phyloP scores from a whole-genome alignment of 2,329 filamentous ascomycete species.

The Daldinia sp. region DNA sequence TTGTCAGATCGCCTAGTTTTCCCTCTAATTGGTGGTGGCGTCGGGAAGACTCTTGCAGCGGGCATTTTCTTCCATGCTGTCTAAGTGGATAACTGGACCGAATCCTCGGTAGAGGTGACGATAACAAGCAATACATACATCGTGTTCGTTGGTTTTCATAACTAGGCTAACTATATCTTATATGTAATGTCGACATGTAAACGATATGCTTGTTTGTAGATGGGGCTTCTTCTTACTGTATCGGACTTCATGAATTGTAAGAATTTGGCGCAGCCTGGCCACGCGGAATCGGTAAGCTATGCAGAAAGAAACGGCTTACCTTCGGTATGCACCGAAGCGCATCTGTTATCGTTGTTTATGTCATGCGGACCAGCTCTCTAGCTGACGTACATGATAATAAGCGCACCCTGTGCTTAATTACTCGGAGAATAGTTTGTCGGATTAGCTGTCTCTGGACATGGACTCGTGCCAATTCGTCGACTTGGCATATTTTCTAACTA shows the following conservation, averaged over 20 bases:
- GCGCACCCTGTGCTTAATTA: constrained; percentile 18
- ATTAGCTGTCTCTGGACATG: constrained; percentile 2
- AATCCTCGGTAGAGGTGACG: constrained; percentile 24
- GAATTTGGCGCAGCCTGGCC: constrained; percentile 20
- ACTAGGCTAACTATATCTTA: neutral
- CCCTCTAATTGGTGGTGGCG: neutral
- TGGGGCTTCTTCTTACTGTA: neutral
- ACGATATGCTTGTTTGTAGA: neutral
- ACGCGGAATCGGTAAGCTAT: constrained; percentile 1
- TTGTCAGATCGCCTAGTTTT: neutral
- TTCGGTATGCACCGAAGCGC: neutral
- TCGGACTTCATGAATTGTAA: constrained; percentile 10
- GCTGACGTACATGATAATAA: constrained; percentile 31
- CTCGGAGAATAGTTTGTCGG: constrained; percentile 33
- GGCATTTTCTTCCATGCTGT: constrained; percentile 25
- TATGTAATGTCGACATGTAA: neutral
- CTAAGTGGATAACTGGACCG: constrained; percentile 22
- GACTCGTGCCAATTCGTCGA: neutral
- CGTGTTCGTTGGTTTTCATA: neutral
- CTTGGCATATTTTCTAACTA: neutral
- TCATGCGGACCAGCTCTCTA: constrained; percentile 21
- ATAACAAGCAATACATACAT: neutral
- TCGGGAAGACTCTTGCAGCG: constrained; percentile 13
- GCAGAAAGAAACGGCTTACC: constrained; percentile 7
- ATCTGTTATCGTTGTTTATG: constrained; percentile 11